Percentiles rank a stretch among this genome's conserved stretches.
These are phyloP conservation scores for Candida hispaniensis DNA, from an alignment of 805 yeast species.

Conservation along the genomic window DNA sequence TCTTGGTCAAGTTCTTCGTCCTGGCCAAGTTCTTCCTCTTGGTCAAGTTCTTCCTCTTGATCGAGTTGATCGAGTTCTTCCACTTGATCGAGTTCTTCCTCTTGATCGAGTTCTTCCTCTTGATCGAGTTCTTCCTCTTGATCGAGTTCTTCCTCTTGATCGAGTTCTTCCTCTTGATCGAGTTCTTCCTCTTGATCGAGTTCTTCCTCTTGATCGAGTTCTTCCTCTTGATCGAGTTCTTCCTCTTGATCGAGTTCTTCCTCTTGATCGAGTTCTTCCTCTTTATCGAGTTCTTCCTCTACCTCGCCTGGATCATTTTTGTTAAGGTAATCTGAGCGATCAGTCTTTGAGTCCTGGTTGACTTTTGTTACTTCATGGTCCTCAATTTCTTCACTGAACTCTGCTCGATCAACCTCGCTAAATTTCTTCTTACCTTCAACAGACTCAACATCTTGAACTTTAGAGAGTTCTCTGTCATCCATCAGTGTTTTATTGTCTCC, in stretches of 20 bases:
- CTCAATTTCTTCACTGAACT: slow-evolving; percentile 1
- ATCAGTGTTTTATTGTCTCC: slow-evolving; percentile 7
- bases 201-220: slow-evolving; percentile 4
- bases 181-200: slow-evolving; percentile 3
- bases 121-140: slow-evolving; percentile 16
- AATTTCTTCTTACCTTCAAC: slow-evolving; percentile 1
- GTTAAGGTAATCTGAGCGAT: slow-evolving; percentile 7
- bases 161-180: slow-evolving; percentile 2
- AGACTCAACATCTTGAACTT: slow-evolving; percentile 7
- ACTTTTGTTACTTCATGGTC: slow-evolving; percentile 5
- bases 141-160: slow-evolving; percentile 10
- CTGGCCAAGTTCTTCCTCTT: slow-evolving; percentile 9
- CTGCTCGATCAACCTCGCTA: slow-evolving; percentile 1
- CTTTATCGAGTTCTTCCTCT: slow-evolving; percentile 5
- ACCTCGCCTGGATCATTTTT: slow-evolving; percentile 10
- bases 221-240: slow-evolving; percentile 15
- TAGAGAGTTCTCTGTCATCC: slow-evolving; percentile 6
- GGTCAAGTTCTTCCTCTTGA: slow-evolving; percentile 7
- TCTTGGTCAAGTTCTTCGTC: slow-evolving; percentile 26
- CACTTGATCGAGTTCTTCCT: slow-evolving; percentile 1
- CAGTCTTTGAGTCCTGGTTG: slow-evolving; percentile 13
- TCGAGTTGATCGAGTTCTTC: slow-evolving; percentile 2
- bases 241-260: slow-evolving; percentile 9
- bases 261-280: slow-evolving; percentile 4
- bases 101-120: slow-evolving; percentile 9